Base-by-base conservation (phyloP, 2,329 filamentous ascomycete genomes). In the Zasmidium angulare region DNA sequence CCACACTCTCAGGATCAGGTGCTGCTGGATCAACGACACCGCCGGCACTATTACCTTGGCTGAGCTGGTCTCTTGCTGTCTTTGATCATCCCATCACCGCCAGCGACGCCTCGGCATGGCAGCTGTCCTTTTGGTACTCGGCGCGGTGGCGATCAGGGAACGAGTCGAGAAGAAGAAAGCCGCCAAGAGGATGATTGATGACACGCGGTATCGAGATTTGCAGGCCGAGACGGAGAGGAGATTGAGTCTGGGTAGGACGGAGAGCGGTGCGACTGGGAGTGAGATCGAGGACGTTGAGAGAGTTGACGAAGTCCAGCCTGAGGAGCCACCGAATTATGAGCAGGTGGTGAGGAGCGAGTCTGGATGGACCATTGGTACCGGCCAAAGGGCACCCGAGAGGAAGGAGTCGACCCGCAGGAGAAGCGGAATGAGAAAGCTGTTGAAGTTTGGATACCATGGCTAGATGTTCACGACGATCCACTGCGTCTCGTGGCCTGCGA, bases 61-160 rank as follows among this genome's bases (percentile, higher is more conserved):
- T n/a, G n/a, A n/a, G n/a, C n/a, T n/a, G n/a, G n/a, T n/a, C n/a
- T n/a, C n/a, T n/a, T n/a, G n/a, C n/a, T n/a, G n/a, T n/a, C n/a
- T n/a, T n/a, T n/a, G n/a, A n/a, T n/a, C n/a, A n/a, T n/a, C n/a
- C n/a, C n/a, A n/a, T n/a, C n/a, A n/a, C n/a, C n/a, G n/a, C n/a
- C n/a, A n/a, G n/a, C n/a, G n/a, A n/a, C n/a, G n/a, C n/a, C 10
- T 14, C 9, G 31, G 23, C 17, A 71, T 71, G 69, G 69, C 68
- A 4, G 62, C 64, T 14, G 55, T 70, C 22, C 53, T 72, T 20
- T 40, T 72, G 21, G 65, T 72, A n/a, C 49, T 63, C 6, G 68
- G 59, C 7, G 63, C 59, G 6, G 53, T 65, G 11, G 61, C 63
- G 43, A 56, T 71, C 19, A 62, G 63, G 29, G 63, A 70, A 20